Conservation (phyloP, 495 filamentous ascomycete species). For the Zalerion maritima region DNA sequence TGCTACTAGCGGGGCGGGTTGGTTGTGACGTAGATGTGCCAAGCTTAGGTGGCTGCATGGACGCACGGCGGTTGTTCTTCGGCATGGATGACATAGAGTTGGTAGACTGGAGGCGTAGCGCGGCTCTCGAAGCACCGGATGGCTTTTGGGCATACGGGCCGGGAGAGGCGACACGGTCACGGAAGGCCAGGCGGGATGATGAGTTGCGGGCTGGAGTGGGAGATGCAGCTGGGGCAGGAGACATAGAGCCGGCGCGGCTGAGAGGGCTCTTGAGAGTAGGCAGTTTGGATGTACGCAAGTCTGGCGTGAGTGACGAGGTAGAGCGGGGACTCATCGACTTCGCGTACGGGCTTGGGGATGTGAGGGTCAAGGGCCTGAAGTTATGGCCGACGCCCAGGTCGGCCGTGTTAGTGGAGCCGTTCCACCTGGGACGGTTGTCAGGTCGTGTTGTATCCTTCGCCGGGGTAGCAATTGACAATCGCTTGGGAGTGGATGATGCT, state of each 20-base stretch:
- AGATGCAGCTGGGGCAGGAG: slow-evolving; percentile 24
- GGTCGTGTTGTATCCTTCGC: slow-evolving; percentile 23
- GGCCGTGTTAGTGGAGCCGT: slow-evolving; percentile 51
- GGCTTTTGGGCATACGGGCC: slow-evolving; percentile 17
- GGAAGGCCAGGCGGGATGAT: slow-evolving; percentile 30
- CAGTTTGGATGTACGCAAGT: slow-evolving; percentile 25
- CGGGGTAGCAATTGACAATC: slow-evolving; percentile 31
- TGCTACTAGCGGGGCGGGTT: slow-evolving; percentile 32
- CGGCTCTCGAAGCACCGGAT: slow-evolving; percentile 19
- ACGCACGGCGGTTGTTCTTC: slow-evolving; percentile 26
- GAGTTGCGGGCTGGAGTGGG: slow-evolving; percentile 15
- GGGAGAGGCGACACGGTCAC: slow-evolving; percentile 31
- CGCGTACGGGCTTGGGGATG: slow-evolving; percentile 48
- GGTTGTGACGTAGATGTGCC: slow-evolving; percentile 8
- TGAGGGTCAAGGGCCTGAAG: slow-evolving; percentile 48
- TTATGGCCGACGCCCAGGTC: slow-evolving; percentile 54
- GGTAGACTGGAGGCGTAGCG: slow-evolving; percentile 15
- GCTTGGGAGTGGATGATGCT: slow-evolving; percentile 39
- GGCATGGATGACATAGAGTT: slow-evolving; percentile 11
- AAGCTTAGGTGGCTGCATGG: slow-evolving; percentile 27
- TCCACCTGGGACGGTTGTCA: slow-evolving; percentile 67
- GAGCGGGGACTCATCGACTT: slow-evolving; percentile 28
- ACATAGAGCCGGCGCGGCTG: slow-evolving; percentile 22
- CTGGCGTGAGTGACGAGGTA: slow-evolving; percentile 21
- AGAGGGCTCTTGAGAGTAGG: slow-evolving; percentile 32